Conservation (phyloP, 2,329 filamentous ascomycete genomes). For the Ambrosiella cleistominuta region DNA sequence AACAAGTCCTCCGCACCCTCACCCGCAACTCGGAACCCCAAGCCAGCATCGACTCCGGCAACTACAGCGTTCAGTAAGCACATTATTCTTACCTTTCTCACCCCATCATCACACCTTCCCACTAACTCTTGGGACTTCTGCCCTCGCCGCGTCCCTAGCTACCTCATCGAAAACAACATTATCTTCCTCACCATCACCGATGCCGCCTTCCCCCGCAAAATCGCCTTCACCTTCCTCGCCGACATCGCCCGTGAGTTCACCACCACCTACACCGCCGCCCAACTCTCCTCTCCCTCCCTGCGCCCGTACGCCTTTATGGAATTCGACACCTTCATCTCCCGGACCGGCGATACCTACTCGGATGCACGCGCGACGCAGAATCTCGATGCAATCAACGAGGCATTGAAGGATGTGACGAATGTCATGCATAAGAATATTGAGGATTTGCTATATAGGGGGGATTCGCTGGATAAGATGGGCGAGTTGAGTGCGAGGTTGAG, state of each 20-base stretch:
- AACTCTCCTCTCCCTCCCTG: constrained; percentile 56
- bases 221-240: constrained; percentile 93
- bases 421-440: constrained; percentile 99
- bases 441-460: constrained; percentile 84
- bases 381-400: constrained; percentile 87
- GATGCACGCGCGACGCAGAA: constrained; percentile 83
- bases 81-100: constrained; percentile 4
- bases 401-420: constrained; percentile 92
- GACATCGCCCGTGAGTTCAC: constrained; percentile 85
- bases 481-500: constrained; percentile 74
- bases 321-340: constrained; percentile 91
- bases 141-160: constrained; percentile 32
- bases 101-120: not conserved
- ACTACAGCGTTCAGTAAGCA: constrained; percentile 68
- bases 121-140: not conserved
- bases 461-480: constrained; percentile 91
- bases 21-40: constrained; percentile 79
- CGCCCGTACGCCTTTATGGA: constrained; percentile 94
- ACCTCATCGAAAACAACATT: constrained; percentile 66
- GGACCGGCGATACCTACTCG: constrained; percentile 85
- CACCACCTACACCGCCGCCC: constrained; percentile 56
- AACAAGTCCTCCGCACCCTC: constrained; percentile 74
- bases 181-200: constrained; percentile 92
- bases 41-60: constrained; percentile 73
- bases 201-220: constrained; percentile 85